A percentile compares a stretch with the other conserved stretches of the same genome.
phyloP scores from a whole-genome alignment of 331 rosid species.

The Dryas integrifolia region DNA sequence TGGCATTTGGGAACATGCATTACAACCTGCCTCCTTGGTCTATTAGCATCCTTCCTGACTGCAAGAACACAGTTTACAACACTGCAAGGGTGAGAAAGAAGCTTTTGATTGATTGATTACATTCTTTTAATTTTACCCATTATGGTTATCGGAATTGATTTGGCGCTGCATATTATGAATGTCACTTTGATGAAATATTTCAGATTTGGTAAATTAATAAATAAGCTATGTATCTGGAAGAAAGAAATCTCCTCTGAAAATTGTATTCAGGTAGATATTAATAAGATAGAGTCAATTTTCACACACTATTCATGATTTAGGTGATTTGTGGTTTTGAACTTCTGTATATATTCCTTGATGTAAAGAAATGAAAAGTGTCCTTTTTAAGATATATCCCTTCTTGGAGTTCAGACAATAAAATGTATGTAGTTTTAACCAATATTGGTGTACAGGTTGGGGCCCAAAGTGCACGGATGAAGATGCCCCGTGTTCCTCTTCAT shows the following conservation, averaged over 20 bases:
- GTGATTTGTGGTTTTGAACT: neutral
- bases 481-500: conserved; percentile 80
- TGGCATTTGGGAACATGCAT: conserved; percentile 70
- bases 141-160: neutral
- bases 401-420: neutral
- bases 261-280: neutral
- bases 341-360: neutral
- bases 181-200: neutral
- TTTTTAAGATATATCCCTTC: neutral
- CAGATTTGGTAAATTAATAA: neutral
- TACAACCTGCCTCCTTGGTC: conserved; percentile 99
- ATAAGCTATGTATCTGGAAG: neutral
- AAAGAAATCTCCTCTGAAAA: neutral
- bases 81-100: conserved; percentile 86
- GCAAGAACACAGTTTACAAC: conserved; percentile 84
- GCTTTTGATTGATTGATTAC: neutral
- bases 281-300: neutral
- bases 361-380: neutral
- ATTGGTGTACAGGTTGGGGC: conserved; percentile 66
- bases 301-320: neutral
- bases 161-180: neutral
- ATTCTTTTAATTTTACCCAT: too few relatives aligned
- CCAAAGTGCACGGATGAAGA: conserved; percentile 78
- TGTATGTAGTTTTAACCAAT: neutral
- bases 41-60: conserved; percentile 95